Conservation (phyloP, 192 early-diverging fungal genomes). For the Phlyctochytrium bullatum region DNA sequence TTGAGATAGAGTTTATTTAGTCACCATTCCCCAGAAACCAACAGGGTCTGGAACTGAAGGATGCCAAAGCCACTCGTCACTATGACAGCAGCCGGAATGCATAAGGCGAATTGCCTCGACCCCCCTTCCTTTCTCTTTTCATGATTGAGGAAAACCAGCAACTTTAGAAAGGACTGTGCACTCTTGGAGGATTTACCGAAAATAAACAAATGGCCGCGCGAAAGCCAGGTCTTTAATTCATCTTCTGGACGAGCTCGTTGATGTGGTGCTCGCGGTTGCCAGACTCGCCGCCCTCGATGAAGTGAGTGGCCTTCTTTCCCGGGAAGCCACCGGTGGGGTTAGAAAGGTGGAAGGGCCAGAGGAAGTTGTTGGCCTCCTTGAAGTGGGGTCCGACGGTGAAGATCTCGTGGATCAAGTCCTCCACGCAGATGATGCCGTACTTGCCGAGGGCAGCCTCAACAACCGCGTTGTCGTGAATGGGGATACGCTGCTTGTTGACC, state of each 20-base stretch:
- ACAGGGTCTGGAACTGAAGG: no score
- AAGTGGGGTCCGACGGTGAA: conserved; percentile 97
- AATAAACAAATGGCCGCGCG: no score
- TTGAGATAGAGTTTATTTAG: no score
- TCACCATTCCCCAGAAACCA: no score
- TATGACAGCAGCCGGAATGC: no score
- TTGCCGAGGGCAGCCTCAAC: conserved; percentile 90
- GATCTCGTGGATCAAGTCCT: conserved; percentile 99
- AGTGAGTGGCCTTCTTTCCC: conserved; percentile 91
- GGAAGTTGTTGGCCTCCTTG: conserved; percentile 96
- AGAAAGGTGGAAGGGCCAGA: conserved; percentile 99
- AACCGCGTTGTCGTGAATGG: conserved; percentile 94
- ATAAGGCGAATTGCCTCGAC: no score
- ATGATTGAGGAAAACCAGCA: no score
- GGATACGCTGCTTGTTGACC: conserved; percentile 95
- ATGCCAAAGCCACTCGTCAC: no score
- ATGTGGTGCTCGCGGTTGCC: conserved; percentile 97
- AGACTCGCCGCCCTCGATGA: conserved; percentile 95
- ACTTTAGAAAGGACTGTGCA: no score
- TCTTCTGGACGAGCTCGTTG: conserved; percentile 93
- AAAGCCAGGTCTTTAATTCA: no score
- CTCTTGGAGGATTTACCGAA: no score
- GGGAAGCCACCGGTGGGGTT: conserved; percentile 96
- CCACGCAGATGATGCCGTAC: conserved; percentile 94
- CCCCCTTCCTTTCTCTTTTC: no score